A percentile compares a stretch with the other conserved stretches of the same genome.
Evolutionary conservation across 2,329 filamentous ascomycete genomes (phyloP).

Genomic region (Monosporascus sp.): DNA sequence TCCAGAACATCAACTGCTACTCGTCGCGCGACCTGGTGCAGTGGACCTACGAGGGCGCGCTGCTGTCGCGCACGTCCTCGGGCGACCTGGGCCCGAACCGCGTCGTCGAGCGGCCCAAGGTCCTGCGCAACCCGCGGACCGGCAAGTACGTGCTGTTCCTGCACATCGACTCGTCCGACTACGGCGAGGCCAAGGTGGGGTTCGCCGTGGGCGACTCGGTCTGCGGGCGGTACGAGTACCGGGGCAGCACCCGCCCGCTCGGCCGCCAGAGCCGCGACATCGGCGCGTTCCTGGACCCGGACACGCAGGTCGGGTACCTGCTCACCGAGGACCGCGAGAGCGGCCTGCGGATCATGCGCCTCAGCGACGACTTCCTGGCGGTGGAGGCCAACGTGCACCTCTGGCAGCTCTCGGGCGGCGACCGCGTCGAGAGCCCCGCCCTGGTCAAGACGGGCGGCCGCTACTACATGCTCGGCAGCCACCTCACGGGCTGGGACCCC

Average conservation of each 20-base stretch:
- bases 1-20: constrained; percentile 65
- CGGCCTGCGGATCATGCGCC: constrained; percentile 52
- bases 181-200: constrained; percentile 60
- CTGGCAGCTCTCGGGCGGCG: constrained; percentile 31
- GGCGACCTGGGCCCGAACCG: constrained; percentile 58
- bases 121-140: constrained; percentile 62
- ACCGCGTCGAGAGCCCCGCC: constrained; percentile 58
- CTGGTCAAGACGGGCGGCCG: constrained; percentile 54
- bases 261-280: constrained; percentile 52
- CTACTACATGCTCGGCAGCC: constrained; percentile 63
- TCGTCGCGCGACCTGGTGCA: constrained; percentile 57
- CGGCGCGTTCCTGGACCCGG: constrained; percentile 52
- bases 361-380: constrained; percentile 53
- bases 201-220: constrained; percentile 56
- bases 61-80: constrained; percentile 46
- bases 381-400: constrained; percentile 44
- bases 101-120: constrained; percentile 63
- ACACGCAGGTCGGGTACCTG: background rate
- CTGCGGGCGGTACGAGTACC: constrained; percentile 52
- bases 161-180: constrained; percentile 59
- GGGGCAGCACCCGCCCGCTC: constrained; percentile 37
- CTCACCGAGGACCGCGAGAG: constrained; percentile 41
- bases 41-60: constrained; percentile 57
- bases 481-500: constrained; percentile 51
- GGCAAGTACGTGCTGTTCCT: constrained; percentile 64